phyloP scores from a whole-genome alignment of 164 flowering plant species.

The Chimonanthus praecox region DNA sequence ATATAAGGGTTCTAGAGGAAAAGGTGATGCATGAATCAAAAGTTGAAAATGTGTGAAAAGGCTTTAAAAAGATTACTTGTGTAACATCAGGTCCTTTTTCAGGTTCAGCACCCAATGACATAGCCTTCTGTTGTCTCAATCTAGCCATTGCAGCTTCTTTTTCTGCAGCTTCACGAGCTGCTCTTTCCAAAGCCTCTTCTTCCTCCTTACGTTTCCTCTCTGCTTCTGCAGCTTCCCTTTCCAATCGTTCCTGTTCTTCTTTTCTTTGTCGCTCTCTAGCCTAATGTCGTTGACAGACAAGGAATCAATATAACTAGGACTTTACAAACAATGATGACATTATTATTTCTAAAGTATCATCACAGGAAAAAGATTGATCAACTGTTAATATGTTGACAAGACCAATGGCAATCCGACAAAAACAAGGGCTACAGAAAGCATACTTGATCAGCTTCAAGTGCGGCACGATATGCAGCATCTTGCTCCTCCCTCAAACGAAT shows the following conservation, averaged over 20 bases:
- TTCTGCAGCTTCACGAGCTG: constrained; percentile 82
- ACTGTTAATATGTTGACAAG: background rate
- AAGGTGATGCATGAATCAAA: background rate
- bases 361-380: background rate
- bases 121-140: constrained; percentile 76
- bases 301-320: background rate
- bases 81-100: constrained; percentile 91
- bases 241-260: constrained; percentile 85
- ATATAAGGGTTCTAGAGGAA: constrained; percentile 6
- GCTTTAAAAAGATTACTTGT: constrained; percentile 39
- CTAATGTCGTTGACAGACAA: constrained; percentile 26
- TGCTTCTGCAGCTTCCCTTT: constrained; percentile 94
- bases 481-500: constrained; percentile 91
- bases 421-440: constrained; percentile 1
- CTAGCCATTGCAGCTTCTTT: constrained; percentile 76
- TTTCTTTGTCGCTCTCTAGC: constrained; percentile 85
- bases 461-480: constrained; percentile 95
- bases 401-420: background rate
- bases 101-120: constrained; percentile 83
- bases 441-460: constrained; percentile 99
- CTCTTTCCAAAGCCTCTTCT: constrained; percentile 85
- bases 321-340: background rate
- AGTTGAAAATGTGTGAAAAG: background rate
- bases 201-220: constrained; percentile 87
- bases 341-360: too few species aligned